These are phyloP conservation scores for Xylaria sp. DNA, from an alignment of 2,329 filamentous ascomycete genomes.

Conservation along the genomic window DNA sequence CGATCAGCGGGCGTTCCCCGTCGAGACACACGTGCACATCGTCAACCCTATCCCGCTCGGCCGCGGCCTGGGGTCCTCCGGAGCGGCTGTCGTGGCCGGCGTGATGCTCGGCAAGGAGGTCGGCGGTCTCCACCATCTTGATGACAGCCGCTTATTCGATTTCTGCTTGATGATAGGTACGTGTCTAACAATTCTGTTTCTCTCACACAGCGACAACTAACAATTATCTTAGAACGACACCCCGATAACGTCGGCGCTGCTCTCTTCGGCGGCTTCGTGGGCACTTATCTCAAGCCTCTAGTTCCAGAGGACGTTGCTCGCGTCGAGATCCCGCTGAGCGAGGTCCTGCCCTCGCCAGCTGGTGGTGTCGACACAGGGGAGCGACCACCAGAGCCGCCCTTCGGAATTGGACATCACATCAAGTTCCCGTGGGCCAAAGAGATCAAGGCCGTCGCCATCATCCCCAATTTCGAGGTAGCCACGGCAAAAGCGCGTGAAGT, in stretches of 20 bases:
- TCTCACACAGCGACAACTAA: background rate
- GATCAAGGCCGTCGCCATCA: constrained; percentile 96
- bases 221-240: constrained; percentile 67
- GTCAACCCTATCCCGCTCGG: constrained; percentile 94
- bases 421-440: constrained; percentile 92
- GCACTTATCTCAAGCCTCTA: constrained; percentile 93
- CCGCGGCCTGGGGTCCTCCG: constrained; percentile 91
- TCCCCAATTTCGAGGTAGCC: constrained; percentile 94
- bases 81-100: constrained; percentile 92
- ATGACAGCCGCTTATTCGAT: constrained; percentile 84
- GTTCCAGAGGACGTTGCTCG: constrained; percentile 86
- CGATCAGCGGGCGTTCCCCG: constrained; percentile 81
- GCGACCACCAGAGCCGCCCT: constrained; percentile 84
- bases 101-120: constrained; percentile 93
- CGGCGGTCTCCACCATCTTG: constrained; percentile 74
- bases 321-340: constrained; percentile 90
- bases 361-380: constrained; percentile 90
- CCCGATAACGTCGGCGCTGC: constrained; percentile 95
- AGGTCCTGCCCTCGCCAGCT: constrained; percentile 88
- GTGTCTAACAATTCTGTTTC: background rate
- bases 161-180: constrained; percentile 95
- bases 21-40: constrained; percentile 89
- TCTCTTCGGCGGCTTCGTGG: constrained; percentile 94
- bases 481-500: constrained; percentile 90
- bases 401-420: constrained; percentile 94